These are phyloP conservation scores for Carallia pectinifolia DNA, from an alignment of 345 rosid genomes.

Conservation along the genomic window DNA sequence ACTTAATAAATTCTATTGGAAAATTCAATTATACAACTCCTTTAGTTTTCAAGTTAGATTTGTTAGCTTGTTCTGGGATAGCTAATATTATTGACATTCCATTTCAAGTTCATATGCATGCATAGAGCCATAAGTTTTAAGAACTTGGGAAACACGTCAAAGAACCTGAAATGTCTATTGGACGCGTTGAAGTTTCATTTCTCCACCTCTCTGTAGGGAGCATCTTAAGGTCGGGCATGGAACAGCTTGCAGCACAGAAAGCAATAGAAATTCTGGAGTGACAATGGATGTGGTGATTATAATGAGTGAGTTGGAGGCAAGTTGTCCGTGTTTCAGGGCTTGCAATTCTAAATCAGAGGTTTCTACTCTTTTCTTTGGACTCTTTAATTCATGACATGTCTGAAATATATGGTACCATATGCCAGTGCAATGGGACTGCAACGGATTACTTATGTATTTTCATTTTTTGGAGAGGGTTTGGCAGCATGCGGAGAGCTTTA, in stretches of 20 bases:
- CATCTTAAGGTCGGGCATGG: conserved; percentile 73
- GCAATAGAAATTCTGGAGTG: conserved; percentile 45
- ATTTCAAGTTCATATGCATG: not conserved
- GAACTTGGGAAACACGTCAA: conserved; percentile 5
- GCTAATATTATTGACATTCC: not conserved
- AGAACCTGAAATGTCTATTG: conserved; percentile 1
- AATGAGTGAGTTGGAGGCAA: conserved; percentile 53
- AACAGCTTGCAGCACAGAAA: conserved; percentile 44
- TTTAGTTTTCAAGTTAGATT: conserved; percentile 9
- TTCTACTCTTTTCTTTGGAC: not conserved
- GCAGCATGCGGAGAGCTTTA: not conserved
- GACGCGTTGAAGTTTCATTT: conserved; percentile 14
- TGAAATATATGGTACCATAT: not conserved
- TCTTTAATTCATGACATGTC: not conserved
- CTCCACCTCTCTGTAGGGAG: conserved; percentile 43
- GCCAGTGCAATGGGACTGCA: not conserved
- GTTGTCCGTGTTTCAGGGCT: conserved; percentile 42
- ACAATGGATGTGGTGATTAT: conserved; percentile 65
- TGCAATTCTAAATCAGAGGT: conserved; percentile 68
- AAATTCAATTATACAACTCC: not conserved
- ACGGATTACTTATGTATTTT: not conserved
- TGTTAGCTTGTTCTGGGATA: not conserved
- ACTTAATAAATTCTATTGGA: too few relatives aligned
- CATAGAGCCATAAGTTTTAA: not conserved
- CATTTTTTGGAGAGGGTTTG: not conserved